Evolutionary conservation across 1,139 yeast species (phyloP).

Genomic region (Protomyces pachydermus): DNA sequence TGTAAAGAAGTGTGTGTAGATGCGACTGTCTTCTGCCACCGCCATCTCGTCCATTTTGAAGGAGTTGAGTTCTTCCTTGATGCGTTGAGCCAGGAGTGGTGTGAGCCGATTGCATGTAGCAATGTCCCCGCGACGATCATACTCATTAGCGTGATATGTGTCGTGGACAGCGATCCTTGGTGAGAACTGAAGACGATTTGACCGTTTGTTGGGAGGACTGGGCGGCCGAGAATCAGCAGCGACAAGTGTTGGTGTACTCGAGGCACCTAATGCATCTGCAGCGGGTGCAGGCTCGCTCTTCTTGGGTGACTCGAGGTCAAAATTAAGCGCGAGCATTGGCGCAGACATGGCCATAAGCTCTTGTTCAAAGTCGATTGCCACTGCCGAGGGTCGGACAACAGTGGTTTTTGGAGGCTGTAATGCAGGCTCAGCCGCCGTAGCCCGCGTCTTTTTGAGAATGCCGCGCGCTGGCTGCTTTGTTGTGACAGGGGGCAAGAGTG

Average conservation of each 20-base stretch:
- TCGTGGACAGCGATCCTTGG: slow-evolving; percentile 80
- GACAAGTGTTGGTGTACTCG: not conserved
- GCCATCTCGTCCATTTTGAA: slow-evolving; percentile 70
- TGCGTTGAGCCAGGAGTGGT: slow-evolving; percentile 79
- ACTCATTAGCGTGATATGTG: slow-evolving; percentile 76
- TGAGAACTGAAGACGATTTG: slow-evolving; percentile 55
- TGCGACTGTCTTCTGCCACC: slow-evolving; percentile 43
- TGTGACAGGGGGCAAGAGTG: not conserved
- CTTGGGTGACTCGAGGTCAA: not conserved
- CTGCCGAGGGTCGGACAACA: not conserved
- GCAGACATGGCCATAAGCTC: not conserved
- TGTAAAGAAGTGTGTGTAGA: slow-evolving; percentile 18
- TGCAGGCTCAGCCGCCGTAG: not conserved
- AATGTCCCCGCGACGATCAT: slow-evolving; percentile 88
- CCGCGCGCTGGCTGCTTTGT: not conserved
- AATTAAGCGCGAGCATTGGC: not conserved
- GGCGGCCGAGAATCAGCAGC: not conserved
- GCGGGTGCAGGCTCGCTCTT: not conserved
- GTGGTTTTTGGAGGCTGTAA: not conserved
- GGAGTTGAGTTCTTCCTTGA: slow-evolving; percentile 77
- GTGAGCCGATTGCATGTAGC: slow-evolving; percentile 92
- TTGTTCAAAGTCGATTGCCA: not conserved
- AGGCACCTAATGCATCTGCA: not conserved
- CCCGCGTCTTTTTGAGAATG: not conserved
- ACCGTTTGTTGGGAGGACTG: not conserved